Base-by-base conservation (phyloP, 108 stramenopile species). In the Aureococcus anophagefferens region DNA sequence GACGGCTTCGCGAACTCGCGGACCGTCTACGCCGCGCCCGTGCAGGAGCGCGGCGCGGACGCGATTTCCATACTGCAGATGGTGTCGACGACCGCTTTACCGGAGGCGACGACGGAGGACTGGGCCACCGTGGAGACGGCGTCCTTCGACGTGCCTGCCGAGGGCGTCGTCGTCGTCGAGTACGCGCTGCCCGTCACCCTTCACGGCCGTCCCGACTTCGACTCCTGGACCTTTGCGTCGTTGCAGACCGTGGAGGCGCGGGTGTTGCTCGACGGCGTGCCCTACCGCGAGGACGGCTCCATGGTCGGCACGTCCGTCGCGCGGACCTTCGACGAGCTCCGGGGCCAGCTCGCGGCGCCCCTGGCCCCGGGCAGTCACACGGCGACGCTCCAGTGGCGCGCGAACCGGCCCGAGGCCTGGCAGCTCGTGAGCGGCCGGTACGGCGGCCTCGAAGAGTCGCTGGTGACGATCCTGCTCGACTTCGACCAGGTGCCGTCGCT, bases 341-440 rank as follows among this genome's bases (percentile, higher is more conserved):
- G 35, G 68, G 68, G 68, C 18, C 40, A 74, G 35, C 68, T 86
- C 14, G 79, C 63, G 17, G 31, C 82, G 32, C 63, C 64, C 30
- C 77, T 86, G 9, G 72, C 84, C 0, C 79, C 79, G 15, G 85
- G 85, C 0, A 46, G 36, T 11, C 85, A 86, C 77, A 74, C 79
- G 31, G 76, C 77, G 16, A 70, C 59, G 33, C 73, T 86, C 44
- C 85, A 86, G 68, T 86, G 85, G 85, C 76, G 68, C 33, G 30
- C 29, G 5, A 28, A 34, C 5, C 33, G 29, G 15, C 33, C 33
- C 68, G 44, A 68, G 44, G 35, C 68, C 36, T 35, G 35, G 40
- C 18, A 70, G 44, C 25, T 30, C 9, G 69, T 34, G 21, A 25
- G 18, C 16, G n/a, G 17, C 51, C 59, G 31, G 37, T 64, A 32